phyloP scores from a whole-genome alignment of 768 basidiomycete species.

The Leccinellum luteum region DNA sequence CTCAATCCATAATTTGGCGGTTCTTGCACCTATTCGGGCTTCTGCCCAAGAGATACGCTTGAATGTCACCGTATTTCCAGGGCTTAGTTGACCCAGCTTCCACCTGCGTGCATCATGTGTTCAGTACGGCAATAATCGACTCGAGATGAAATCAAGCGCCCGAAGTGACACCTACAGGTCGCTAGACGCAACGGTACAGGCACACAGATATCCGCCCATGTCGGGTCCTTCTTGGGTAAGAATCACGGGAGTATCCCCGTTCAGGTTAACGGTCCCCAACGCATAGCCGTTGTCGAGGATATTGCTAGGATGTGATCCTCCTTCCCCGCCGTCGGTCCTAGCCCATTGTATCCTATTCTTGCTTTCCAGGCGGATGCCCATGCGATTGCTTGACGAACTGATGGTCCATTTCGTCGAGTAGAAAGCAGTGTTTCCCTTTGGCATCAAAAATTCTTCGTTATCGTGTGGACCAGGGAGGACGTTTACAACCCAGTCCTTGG shows the following conservation, averaged over 20 bases:
- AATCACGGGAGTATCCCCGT: slow-evolving; percentile 71
- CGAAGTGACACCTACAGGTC: slow-evolving; percentile 42
- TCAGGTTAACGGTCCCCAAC: slow-evolving; percentile 54
- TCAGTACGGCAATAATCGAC: neutral
- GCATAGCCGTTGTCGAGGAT: slow-evolving; percentile 63
- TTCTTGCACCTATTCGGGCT: slow-evolving; percentile 30
- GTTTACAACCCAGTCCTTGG: slow-evolving; percentile 48
- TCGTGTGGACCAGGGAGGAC: slow-evolving; percentile 65
- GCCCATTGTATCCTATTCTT: slow-evolving; percentile 50
- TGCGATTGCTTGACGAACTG: slow-evolving; percentile 57
- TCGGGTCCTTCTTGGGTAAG: slow-evolving; percentile 59
- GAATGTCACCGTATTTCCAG: slow-evolving; percentile 55
- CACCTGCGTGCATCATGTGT: slow-evolving; percentile 45
- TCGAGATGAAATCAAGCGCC: neutral
- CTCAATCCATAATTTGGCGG: slow-evolving; percentile 32
- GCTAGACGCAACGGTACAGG: slow-evolving; percentile 49
- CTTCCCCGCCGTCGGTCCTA: slow-evolving; percentile 56
- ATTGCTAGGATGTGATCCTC: slow-evolving; percentile 67
- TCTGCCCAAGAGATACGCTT: slow-evolving; percentile 45
- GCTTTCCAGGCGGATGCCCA: slow-evolving; percentile 58
- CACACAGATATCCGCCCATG: slow-evolving; percentile 61
- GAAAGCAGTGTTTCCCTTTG: slow-evolving; percentile 46
- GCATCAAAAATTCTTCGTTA: slow-evolving; percentile 52
- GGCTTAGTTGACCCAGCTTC: slow-evolving; percentile 64
- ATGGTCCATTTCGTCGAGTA: slow-evolving; percentile 53